Conservation (phyloP, 306 rosid genomes). For the Inga oerstediana region DNA sequence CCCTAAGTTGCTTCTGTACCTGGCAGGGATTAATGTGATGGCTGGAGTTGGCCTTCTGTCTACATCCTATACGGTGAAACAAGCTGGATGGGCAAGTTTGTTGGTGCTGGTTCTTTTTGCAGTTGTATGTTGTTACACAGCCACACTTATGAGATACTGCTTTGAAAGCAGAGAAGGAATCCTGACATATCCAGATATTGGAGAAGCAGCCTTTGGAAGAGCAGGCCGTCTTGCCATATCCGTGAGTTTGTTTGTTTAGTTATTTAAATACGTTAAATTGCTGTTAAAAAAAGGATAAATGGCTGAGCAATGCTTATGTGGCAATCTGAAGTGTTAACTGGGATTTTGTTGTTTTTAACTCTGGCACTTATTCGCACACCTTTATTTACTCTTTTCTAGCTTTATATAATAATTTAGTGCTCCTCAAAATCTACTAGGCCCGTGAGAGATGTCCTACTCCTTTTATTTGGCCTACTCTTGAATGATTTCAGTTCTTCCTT, state of each 20-base stretch:
- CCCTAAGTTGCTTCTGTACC: neutral
- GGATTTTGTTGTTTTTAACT: neutral
- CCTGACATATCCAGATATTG: slow-evolving; percentile 76
- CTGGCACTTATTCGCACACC: neutral
- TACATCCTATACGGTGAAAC: slow-evolving; percentile 64
- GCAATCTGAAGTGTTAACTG: neutral
- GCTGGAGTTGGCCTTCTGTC: slow-evolving; percentile 92
- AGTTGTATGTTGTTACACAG: slow-evolving; percentile 79
- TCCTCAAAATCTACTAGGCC: neutral
- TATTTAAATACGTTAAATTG: slow-evolving; percentile 18
- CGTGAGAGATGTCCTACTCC: neutral
- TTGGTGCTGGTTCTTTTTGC: slow-evolving; percentile 68
- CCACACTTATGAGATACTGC: slow-evolving; percentile 79
- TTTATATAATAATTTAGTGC: neutral
- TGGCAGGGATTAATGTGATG: slow-evolving; percentile 80
- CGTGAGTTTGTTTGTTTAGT: slow-evolving; percentile 52
- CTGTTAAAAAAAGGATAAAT: neutral
- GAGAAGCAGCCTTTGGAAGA: slow-evolving; percentile 92
- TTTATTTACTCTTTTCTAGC: neutral
- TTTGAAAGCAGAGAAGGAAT: slow-evolving; percentile 77
- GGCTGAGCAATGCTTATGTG: neutral
- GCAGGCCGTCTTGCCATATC: slow-evolving; percentile 73
- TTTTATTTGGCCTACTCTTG: slow-evolving; percentile 1
- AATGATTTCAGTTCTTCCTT: neutral
- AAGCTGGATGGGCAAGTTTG: slow-evolving; percentile 92